Conservation (phyloP, 345 rosid species). For the Alliaria petiolata region DNA sequence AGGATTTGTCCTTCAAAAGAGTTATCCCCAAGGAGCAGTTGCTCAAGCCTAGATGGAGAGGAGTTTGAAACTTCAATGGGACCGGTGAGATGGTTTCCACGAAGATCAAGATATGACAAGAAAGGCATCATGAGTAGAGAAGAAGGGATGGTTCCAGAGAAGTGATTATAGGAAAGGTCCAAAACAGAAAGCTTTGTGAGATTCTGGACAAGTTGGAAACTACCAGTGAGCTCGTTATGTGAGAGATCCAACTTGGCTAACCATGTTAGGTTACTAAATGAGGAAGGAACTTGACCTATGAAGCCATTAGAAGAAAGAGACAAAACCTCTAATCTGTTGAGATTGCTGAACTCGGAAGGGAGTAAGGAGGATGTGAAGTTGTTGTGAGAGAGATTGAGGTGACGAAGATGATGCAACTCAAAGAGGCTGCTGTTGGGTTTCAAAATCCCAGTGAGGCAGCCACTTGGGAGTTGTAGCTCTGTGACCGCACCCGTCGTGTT, state of each 20-base stretch:
- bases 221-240: neutral
- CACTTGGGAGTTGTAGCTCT: neutral
- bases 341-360: neutral
- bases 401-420: too few species aligned
- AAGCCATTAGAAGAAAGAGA: neutral
- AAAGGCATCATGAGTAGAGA: neutral
- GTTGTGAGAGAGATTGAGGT: neutral
- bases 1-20: neutral
- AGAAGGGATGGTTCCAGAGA: slow-evolving; percentile 1
- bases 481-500: neutral
- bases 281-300: neutral
- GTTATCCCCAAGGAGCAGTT: neutral
- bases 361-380: slow-evolving; percentile 1
- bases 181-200: neutral
- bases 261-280: neutral
- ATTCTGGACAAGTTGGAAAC: neutral
- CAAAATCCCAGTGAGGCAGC: neutral
- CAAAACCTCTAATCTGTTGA: neutral
- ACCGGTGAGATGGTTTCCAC: neutral
- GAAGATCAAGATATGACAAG: neutral
- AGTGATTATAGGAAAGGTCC: neutral
- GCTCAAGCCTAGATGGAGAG: neutral
- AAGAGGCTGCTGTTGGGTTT: too few species aligned
- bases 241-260: neutral
- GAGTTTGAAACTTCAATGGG: neutral